Evolutionary conservation across 2,329 filamentous ascomycete species (phyloP), one percentile per base, ranked within the genome.

Genomic region (Neonectria magnoliae): DNA sequence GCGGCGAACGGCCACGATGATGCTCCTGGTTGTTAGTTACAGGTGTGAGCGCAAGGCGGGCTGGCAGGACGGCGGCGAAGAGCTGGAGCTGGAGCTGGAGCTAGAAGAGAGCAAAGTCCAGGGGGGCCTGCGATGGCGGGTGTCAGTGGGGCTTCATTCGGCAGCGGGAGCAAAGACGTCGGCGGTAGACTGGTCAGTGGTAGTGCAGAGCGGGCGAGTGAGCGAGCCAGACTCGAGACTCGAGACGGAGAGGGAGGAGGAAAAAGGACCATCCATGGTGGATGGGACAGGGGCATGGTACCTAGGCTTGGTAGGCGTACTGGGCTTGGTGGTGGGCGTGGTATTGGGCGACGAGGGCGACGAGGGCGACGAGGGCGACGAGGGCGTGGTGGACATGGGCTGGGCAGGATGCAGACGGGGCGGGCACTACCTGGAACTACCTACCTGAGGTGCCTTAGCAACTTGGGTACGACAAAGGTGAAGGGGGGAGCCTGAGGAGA

Each of bases 11-110:
- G 58, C 45, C 61, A 52, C 61, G 64, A 67, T 67, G 71, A 71
- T 65, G 66, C 61, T 70, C 72, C 66, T 71, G 61, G 67, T 59
- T 69, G 66, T 73, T 64, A 68, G 68, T 69, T 71, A 54, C 65
- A 73, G 69, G 71, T 66, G 69, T 72, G 66, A 54, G 55, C 47
- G 27, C 60, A 56, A 42, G 63, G 65, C 60, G 68, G 70, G 66
- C 61, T 56, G 59, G 47, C 45, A 29, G 50, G 60, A 33, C 41
- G 27, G 54, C 33, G 54, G 36, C 10, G 66, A 65, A 36, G 69
- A 64, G 66, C 62, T 67, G 22, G 22, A 25, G 25, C 25, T 25
- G 25, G 25, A 25, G 25, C 25, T 25, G 25, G 25, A 25, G 25
- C 25, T 25, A 25, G 25, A 25, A 25, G 25, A 25, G 25, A 25